Evolutionary conservation across 805 yeast species (phyloP).

Genomic region (Candida xiaguanensis): DNA sequence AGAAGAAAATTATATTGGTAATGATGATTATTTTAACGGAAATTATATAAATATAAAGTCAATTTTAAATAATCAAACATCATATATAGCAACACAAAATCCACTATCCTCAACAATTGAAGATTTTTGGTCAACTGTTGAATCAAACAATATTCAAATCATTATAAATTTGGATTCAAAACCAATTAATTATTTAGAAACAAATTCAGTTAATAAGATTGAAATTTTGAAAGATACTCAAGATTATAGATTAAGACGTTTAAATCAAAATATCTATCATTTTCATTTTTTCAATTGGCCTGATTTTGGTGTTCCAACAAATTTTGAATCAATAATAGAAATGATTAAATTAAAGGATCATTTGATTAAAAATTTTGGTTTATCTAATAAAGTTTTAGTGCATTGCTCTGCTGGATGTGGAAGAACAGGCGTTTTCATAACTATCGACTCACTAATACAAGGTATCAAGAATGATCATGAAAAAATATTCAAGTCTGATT

Average conservation of each 20-base stretch:
- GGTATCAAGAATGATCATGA: constrained; percentile 14
- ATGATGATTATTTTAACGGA: constrained; percentile 43
- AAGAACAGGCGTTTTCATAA: constrained; percentile 50
- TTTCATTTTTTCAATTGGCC: constrained; percentile 45
- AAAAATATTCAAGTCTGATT: constrained; percentile 9
- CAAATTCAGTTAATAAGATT: not conserved
- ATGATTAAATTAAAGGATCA: constrained; percentile 32
- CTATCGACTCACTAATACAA: constrained; percentile 39
- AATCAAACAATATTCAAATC: constrained; percentile 30
- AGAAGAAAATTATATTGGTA: constrained; percentile 14
- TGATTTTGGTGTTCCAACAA: constrained; percentile 42
- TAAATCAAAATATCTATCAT: constrained; percentile 27
- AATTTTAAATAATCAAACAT: constrained; percentile 17
- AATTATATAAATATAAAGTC: constrained; percentile 33
- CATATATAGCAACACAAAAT: constrained; percentile 45
- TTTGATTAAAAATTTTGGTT: constrained; percentile 11
- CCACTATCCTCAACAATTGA: constrained; percentile 39
- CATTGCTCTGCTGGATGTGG: constrained; percentile 65
- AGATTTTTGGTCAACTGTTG: constrained; percentile 42
- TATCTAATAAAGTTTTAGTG: constrained; percentile 25
- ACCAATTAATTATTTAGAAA: constrained; percentile 6
- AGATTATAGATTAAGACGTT: constrained; percentile 15
- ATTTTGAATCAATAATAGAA: constrained; percentile 26
- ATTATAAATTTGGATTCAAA: constrained; percentile 18
- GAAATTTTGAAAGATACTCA: constrained; percentile 10